Evolutionary conservation across 1,139 yeast species (phyloP).

Genomic region (Kluyveromyces marxianus): DNA sequence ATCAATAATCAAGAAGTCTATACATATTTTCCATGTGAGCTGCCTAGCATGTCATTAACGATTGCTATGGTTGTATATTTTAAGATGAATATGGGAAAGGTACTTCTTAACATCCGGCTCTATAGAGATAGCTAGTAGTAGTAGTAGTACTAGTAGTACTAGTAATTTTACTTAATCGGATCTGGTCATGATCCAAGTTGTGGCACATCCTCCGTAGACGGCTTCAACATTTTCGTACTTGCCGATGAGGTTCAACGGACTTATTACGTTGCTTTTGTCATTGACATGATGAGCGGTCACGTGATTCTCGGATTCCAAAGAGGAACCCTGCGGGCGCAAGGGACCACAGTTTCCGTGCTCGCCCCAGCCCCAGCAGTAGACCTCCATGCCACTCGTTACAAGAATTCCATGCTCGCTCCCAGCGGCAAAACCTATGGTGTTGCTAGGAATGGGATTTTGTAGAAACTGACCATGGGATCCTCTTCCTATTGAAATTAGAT

Average conservation of each 20-base stretch:
- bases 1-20: conserved; percentile 28
- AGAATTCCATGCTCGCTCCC: conserved; percentile 89
- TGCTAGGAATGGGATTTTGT: conserved; percentile 19
- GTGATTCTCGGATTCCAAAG: no score
- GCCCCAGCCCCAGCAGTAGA: conserved; percentile 95
- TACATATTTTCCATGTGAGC: conserved; percentile 30
- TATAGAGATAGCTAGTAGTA: not conserved
- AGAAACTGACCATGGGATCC: conserved; percentile 66
- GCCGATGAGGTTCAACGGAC: conserved; percentile 17
- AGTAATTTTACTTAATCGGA: no score
- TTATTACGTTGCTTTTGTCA: conserved; percentile 20
- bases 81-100: conserved; percentile 29
- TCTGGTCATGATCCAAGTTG: conserved; percentile 21
- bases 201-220: conserved; percentile 29
- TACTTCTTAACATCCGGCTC: conserved; percentile 22
- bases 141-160: not conserved
- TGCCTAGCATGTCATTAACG: conserved; percentile 1
- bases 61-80: conserved; percentile 5
- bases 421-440: conserved; percentile 32
- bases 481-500: conserved; percentile 55
- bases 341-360: conserved; percentile 94
- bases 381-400: conserved; percentile 28
- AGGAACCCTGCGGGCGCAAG: not conserved
- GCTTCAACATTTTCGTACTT: conserved; percentile 2
- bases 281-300: conserved; percentile 9